phyloP scores from a whole-genome alignment of 179 eudicot genomes.

The Drosera spatulata region DNA sequence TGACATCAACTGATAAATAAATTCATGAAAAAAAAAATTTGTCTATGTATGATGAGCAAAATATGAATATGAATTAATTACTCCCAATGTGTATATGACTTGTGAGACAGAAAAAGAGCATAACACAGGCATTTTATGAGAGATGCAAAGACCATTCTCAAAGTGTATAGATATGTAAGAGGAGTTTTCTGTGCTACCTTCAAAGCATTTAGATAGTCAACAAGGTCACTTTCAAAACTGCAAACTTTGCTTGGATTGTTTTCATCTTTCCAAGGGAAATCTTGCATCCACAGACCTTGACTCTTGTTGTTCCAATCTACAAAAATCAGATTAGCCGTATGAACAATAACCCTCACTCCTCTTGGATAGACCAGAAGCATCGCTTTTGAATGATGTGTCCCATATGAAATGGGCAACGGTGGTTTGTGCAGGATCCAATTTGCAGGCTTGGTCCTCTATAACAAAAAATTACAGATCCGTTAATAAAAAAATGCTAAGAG shows the following conservation, averaged over 20 bases:
- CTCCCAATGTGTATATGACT: no score
- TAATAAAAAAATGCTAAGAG: no score
- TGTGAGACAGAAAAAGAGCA: no score
- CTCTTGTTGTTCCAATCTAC: constrained; percentile 98
- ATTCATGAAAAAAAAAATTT: no score
- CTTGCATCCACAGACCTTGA: constrained; percentile 99
- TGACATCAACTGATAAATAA: no score
- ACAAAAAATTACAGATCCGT: constrained; percentile 9
- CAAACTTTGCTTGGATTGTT: constrained; percentile 31
- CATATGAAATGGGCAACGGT: constrained; percentile 89
- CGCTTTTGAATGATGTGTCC: constrained; percentile 98
- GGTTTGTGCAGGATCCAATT: constrained; percentile 93
- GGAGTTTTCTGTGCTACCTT: constrained; percentile 33
- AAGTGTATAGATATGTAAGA: no score
- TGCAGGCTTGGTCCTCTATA: constrained; percentile 62
- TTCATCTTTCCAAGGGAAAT: constrained; percentile 93
- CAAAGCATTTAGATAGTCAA: constrained; percentile 60
- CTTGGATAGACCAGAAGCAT: constrained; percentile 86
- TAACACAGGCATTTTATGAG: no score
- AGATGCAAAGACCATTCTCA: no score
- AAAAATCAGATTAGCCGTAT: constrained; percentile 87
- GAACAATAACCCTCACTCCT: constrained; percentile 88
- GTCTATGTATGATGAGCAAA: no score
- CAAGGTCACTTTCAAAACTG: constrained; percentile 76
- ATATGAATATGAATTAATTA: no score